phyloP scores from a whole-genome alignment of 2,329 filamentous ascomycete species.

The Periconia macrospinosa region DNA sequence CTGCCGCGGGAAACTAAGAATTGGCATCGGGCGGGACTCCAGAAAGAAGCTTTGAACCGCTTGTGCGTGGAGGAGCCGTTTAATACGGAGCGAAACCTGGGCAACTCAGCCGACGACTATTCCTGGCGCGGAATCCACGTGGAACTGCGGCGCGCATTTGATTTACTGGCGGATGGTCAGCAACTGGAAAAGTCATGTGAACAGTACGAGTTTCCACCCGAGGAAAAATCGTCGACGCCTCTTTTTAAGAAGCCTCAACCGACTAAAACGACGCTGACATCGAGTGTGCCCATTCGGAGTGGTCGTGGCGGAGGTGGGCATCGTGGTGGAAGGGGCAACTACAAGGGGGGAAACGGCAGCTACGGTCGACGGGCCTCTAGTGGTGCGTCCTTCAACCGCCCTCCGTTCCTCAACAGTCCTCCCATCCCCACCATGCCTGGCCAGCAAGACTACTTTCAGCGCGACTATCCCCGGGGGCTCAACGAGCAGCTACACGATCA shows the following conservation, averaged over 20 bases:
- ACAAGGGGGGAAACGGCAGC: conserved; percentile 43
- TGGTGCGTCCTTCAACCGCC: conserved; percentile 52
- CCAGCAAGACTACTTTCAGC: conserved; percentile 47
- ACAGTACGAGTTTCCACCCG: conserved; percentile 83
- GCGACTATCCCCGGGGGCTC: conserved; percentile 43
- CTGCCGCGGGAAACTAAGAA: conserved; percentile 83
- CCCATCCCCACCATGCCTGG: conserved; percentile 40
- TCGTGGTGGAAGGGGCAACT: conserved; percentile 50
- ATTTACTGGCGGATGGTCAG: conserved; percentile 70
- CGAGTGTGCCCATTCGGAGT: conserved; percentile 52
- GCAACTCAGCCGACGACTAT: conserved; percentile 94
- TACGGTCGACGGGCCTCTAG: conserved; percentile 59
- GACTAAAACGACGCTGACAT: conserved; percentile 57
- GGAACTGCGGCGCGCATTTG: conserved; percentile 87
- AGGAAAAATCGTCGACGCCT: conserved; percentile 61
- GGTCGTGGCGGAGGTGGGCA: conserved; percentile 49
- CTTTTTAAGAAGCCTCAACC: conserved; percentile 56
- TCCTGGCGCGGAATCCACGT: conserved; percentile 89
- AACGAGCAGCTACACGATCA: conserved; percentile 52
- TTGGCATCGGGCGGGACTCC: conserved; percentile 68
- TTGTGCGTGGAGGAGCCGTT: conserved; percentile 97
- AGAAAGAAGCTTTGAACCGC: conserved; percentile 63
- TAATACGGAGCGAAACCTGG: conserved; percentile 84
- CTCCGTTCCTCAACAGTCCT: conserved; percentile 46
- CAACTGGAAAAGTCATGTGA: conserved; percentile 85